These are phyloP conservation scores for Croton laevigatus DNA, from an alignment of 441 rosid genomes.

Conservation along the genomic window DNA sequence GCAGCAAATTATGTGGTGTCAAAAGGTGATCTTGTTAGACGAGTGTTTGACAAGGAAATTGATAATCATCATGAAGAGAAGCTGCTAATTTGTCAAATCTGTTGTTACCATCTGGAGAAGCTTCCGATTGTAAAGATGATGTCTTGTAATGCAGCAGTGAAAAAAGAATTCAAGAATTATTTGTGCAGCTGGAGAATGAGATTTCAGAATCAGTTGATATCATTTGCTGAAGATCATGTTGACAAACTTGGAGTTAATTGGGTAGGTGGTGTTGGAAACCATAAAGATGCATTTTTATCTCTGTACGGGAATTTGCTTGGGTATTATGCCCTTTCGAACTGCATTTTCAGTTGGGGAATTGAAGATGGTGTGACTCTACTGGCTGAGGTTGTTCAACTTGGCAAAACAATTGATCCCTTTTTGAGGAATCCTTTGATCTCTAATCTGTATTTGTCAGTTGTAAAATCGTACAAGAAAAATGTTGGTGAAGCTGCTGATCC, in stretches of 20 bases:
- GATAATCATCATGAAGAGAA: conserved; percentile 97
- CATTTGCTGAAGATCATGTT: conserved; percentile 47
- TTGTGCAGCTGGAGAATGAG: conserved; percentile 54
- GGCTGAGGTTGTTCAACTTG: conserved; percentile 49
- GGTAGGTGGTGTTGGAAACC: conserved; percentile 88
- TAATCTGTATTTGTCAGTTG: conserved; percentile 54
- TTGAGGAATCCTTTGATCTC: conserved; percentile 68
- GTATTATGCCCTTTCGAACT: conserved; percentile 61
- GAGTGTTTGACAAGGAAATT: conserved; percentile 92
- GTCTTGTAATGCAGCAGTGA: conserved; percentile 24
- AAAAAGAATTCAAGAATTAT: conserved; percentile 30
- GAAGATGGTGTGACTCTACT: conserved; percentile 29
- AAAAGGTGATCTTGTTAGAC: conserved; percentile 68
- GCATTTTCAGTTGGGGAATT: conserved; percentile 40
- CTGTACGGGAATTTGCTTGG: conserved; percentile 81
- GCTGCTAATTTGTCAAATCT: conserved; percentile 74
- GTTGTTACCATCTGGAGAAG: conserved; percentile 73
- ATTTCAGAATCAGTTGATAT: conserved; percentile 50
- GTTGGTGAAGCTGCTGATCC: conserved; percentile 24
- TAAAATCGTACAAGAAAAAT: conserved; percentile 46
- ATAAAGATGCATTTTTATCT: conserved; percentile 87
- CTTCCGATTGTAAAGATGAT: conserved; percentile 35
- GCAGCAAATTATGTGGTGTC: conserved; percentile 47
- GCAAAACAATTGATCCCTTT: conserved; percentile 53
- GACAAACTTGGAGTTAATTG: conserved; percentile 47